A percentile compares a stretch with the other conserved stretches of the same genome.
Conservation (phyloP, 176 grass and related monocot genomes). For the Secale cereale region DNA sequence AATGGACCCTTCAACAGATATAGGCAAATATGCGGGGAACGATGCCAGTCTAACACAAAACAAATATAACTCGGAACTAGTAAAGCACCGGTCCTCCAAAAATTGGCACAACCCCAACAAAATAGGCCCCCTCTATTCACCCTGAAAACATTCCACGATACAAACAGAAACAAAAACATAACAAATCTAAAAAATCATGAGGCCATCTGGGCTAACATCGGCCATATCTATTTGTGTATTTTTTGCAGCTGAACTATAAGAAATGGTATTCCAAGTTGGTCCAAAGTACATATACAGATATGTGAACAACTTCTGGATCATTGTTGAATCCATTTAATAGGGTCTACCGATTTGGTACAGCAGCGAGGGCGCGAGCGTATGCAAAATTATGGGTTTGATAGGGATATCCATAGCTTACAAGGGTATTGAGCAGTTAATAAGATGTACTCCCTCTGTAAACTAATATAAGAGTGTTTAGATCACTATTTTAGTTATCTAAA, state of each 20-base stretch:
- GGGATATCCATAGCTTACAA: not conserved
- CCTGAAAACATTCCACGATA: not conserved
- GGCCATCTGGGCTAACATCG: not conserved
- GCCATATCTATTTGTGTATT: not conserved
- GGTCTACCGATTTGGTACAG: not conserved
- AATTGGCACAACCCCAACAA: not conserved
- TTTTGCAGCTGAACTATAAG: not conserved
- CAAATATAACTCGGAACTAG: not conserved
- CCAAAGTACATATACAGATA: not conserved
- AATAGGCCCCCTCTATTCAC: not conserved
- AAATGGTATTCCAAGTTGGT: not conserved
- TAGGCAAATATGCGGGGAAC: not conserved
- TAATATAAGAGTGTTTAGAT: too few relatives aligned
- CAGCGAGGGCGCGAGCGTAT: not conserved
- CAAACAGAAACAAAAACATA: not conserved
- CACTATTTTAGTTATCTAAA: too few relatives aligned
- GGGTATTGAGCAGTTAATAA: not conserved
- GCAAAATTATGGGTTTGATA: not conserved
- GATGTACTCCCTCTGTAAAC: too few relatives aligned
- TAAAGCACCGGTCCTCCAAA: not conserved
- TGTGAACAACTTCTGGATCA: not conserved
- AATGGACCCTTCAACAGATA: slow-evolving; percentile 16
- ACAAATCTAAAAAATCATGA: not conserved
- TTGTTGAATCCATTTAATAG: not conserved
- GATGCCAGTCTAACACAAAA: not conserved